Evolutionary conservation across 768 basidiomycete species (phyloP).

Genomic region (Rhodotorula diobovata): DNA sequence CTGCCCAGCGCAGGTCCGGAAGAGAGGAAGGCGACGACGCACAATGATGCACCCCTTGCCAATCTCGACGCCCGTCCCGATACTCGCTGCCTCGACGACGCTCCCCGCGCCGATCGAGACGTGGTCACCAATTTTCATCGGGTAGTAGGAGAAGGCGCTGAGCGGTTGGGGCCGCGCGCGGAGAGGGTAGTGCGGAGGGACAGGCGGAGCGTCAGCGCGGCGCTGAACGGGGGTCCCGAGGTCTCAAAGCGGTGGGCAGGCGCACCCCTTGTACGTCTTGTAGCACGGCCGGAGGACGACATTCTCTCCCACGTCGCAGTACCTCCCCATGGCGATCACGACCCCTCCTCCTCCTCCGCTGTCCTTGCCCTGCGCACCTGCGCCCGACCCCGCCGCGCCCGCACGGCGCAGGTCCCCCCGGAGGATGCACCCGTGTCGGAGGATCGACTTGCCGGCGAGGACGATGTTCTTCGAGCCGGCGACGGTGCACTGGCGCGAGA

Average conservation of each 20-base stretch:
- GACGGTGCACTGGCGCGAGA: slow-evolving; percentile 83
- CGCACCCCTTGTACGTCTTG: slow-evolving; percentile 52
- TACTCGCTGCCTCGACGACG: slow-evolving; percentile 88
- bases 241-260: not conserved
- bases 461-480: slow-evolving; percentile 94
- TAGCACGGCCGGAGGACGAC: slow-evolving; percentile 63
- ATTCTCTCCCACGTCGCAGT: slow-evolving; percentile 84
- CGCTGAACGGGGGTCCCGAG: not conserved
- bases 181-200: not conserved
- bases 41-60: slow-evolving; percentile 95
- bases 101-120: slow-evolving; percentile 86
- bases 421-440: slow-evolving; percentile 81
- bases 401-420: slow-evolving; percentile 87
- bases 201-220: not conserved
- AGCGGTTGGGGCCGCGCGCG: not conserved
- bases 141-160: slow-evolving; percentile 67
- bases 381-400: slow-evolving; percentile 59
- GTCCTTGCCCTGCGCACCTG: too few relatives aligned
- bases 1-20: not conserved
- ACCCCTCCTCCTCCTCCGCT: slow-evolving; percentile 58
- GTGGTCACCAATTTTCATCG: slow-evolving; percentile 92
- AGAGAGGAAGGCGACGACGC: slow-evolving; percentile 44
- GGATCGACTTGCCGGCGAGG: slow-evolving; percentile 93
- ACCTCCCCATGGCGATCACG: slow-evolving; percentile 85
- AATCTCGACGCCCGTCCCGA: slow-evolving; percentile 89